Percentiles rank a stretch among this genome's conserved stretches.
Evolutionary conservation across 1,139 yeast genomes (phyloP).

Genomic region (Pichia sp.): DNA sequence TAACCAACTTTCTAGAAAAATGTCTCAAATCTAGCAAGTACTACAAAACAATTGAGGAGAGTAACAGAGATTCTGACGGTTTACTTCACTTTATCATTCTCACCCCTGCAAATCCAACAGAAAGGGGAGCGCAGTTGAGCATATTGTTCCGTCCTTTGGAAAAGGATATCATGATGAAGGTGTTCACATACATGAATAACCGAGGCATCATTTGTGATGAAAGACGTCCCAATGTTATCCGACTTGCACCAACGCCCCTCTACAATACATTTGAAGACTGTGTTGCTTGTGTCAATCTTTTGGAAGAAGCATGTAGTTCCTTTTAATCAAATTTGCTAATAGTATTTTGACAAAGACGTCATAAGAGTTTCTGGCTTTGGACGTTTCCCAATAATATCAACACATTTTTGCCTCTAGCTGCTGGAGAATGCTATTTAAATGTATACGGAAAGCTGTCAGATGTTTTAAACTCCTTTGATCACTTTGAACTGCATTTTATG

Average conservation of each 20-base stretch:
- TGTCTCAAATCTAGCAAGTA: conserved; percentile 38
- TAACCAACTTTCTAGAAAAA: conserved; percentile 53
- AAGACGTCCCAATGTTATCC: conserved; percentile 78
- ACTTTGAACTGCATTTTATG: no score
- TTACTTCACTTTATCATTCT: conserved; percentile 54
- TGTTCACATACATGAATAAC: conserved; percentile 42
- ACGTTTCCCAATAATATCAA: no score
- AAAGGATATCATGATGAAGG: conserved; percentile 54
- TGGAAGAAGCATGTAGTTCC: conserved; percentile 31
- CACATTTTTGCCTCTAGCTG: no score
- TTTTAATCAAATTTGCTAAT: no score
- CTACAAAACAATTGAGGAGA: conserved; percentile 33
- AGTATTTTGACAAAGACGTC: no score
- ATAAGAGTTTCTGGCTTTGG: no score
- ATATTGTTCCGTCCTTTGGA: conserved; percentile 52
- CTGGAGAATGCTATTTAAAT: no score
- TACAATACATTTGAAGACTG: conserved; percentile 74
- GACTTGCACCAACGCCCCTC: conserved; percentile 78
- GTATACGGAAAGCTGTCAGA: no score
- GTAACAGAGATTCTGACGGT: conserved; percentile 7
- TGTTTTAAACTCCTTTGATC: no score
- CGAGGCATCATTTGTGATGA: conserved; percentile 78
- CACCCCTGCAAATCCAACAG: conserved; percentile 53
- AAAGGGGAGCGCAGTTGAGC: conserved; percentile 80
- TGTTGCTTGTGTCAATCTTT: conserved; percentile 35